Base-by-base conservation (phyloP, 1,284 basidiomycete species). In the Ganoderma lingzhi region DNA sequence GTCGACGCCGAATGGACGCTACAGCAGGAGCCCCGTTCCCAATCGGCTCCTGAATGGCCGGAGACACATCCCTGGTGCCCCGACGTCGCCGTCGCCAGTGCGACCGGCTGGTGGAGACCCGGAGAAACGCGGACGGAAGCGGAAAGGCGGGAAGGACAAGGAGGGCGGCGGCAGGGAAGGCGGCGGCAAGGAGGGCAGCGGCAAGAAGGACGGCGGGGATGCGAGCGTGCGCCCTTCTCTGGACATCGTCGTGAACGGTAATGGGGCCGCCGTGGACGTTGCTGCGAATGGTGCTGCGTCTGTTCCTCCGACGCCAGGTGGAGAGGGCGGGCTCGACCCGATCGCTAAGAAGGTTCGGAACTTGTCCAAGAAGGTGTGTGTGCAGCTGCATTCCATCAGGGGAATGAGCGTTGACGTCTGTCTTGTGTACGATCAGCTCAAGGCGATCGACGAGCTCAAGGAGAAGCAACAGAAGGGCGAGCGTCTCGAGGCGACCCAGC, bases 361-460 rank as follows among this genome's bases (percentile, higher is more conserved):
- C 80, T 77, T 98, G 78, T 96, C 89, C 78, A 98, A 98, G 87
- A 97, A 98, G 91, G 94, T 75, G 30, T 15, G 55, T 66, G 3
- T 3, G 51, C 56, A 56, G 53, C 41, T n/a, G 39, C 37, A 63
- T 59, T 63, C 39, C 6, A 41, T 17, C 28, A 32, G 32, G 37
- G 15, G 15, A 15, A 28, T 3, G 19, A 14, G 12, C 8, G 28
- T 37, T 48, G 17, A 32, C 59, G 19, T 70, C 60, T 28, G 45
- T 56, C 58, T 63, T 78, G 56, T 32, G 48, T 42, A 19, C 66
- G 28, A 71, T 66, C 73, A 97, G 94, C 87, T 98, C 76, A 97
- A 97, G 81, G 96, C 96, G 15, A 98, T 98, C 75, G 95, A 97
- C 44, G 96, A 98, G 77, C 88, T 98, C 66, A 98, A 98, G 84